Evolutionary conservation across 768 basidiomycete genomes (phyloP), one percentile per base, ranked within the genome.

Genomic region (Suillus discolor): DNA sequence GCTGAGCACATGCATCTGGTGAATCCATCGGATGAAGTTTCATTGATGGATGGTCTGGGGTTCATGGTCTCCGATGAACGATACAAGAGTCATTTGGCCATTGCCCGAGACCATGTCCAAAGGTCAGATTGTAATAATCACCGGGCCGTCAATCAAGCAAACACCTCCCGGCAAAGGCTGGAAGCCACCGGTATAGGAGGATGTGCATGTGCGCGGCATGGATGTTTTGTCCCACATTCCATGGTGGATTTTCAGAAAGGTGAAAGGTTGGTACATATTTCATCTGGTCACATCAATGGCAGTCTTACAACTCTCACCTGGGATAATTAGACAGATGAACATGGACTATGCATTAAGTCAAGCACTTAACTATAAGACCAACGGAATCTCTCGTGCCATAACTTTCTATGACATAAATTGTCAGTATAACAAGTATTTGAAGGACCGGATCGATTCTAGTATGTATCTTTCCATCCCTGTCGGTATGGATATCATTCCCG

Each of bases 221-320:
- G 76, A 1, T 76, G 69, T 44, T 79, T 75, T 67, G 65, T 71
- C 6, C 76, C 77, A 18, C 72, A 74, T 49, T 66, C 68, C 4
- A 65, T 75, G 3, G 75, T 78, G 7, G 75, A 77, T 34, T 75
- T 79, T 63, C 72, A 77, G 49, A 72, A 72, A 28, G 79, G 77
- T 6, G 75, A 79, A 63, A 63, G 62, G 75, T 77, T 23, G 25
- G 68, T 60, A 20, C 45, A 39, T 16, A 11, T 53, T n/a, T 3
- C 25, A 39, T 45, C 36, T 8, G 13, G 25, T 38, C 20, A 41
- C 28, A 38, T 36, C 34, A 34, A 39, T 45, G 20, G 18, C 28
- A 61, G 28, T 28, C 16, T 15, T 38, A 2, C 15, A 41, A 20
- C 2, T 47, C 45, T 47, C 8, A n/a, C 45, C 11, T 4, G 4